Evolutionary conservation across 805 yeast genomes (phyloP), one percentile per base, ranked within the genome.

Genomic region (Pichia occidentalis): DNA sequence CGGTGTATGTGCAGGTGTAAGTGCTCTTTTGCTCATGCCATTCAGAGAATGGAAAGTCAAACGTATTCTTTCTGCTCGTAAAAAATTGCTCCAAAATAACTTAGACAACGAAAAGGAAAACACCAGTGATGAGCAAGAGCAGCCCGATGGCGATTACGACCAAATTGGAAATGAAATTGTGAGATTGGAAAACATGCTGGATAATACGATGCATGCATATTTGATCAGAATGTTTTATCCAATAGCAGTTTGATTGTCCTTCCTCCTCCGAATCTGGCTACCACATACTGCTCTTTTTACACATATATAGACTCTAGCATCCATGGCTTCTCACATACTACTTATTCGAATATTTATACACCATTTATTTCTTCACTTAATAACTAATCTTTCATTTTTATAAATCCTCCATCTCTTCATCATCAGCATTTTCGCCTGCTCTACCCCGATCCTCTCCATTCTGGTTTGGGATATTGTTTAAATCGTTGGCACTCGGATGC

Each of bases 21-120:
- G 60, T 17, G 70, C 71, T 0, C 42, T 68, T 5, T 4, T 70
- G 2, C 44, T 78, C 26, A 44, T 77, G 2, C 60, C 75, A 1
- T 61, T 75, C 28, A 64, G 88, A 50, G 81, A 77, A 48, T 67
- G 69, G 65, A 63, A 73, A 40, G 73, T 80, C 2, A 53, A 64
- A 31, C 54, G 70, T 32, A 62, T 63, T 51, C 43, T 75, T 11
- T 39, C 28, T 4, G 54, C 54, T 3, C 49, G 61, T 43, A 24
- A 37, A 12, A 37, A 46, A 4, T 22, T 30, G 11, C 27, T 47
- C 9, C 5, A 36, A 4, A 30, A 33, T 6, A 36, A 36, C 17
- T 19, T 22, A 4, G 41, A 37, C 13, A 24, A 23, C 16, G 18
- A 19, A 16, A n/a, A 5, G n/a, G 34, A 29, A 5, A 32, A 25